A percentile compares a stretch with the other conserved stretches of the same genome.
Evolutionary conservation across 2,329 filamentous ascomycete genomes (phyloP).

Genomic region (Juglanconis oblonga): DNA sequence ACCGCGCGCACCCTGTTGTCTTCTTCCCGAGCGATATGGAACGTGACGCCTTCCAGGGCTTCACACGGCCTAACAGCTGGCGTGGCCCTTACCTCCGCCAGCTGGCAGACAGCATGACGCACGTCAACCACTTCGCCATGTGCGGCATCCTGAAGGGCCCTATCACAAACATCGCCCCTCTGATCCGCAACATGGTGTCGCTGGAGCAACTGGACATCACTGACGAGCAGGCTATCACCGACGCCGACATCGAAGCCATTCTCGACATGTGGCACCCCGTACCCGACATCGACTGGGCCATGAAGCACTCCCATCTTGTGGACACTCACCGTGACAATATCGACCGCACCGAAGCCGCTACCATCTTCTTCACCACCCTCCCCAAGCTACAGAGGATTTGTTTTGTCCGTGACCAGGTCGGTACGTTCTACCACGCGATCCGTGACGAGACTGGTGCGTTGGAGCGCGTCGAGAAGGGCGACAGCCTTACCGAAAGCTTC

Average conservation of each 20-base stretch:
- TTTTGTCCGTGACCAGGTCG: constrained; percentile 15
- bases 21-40: not conserved
- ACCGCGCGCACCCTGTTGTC: not conserved
- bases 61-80: not conserved
- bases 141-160: constrained; percentile 13
- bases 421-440: constrained; percentile 3
- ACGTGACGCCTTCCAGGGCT: not conserved
- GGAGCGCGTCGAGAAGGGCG: not conserved
- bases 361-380: constrained; percentile 6
- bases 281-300: constrained; percentile 9
- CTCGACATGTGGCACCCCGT: not conserved
- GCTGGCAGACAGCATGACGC: constrained; percentile 3
- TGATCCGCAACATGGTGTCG: constrained; percentile 2
- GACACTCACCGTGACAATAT: not conserved
- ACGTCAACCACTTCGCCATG: constrained; percentile 13
- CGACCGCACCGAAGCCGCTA: constrained; percentile 4
- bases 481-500: not conserved
- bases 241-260: not conserved
- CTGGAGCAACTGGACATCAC: constrained; percentile 17
- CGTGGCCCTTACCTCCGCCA: not conserved
- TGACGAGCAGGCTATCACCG: constrained; percentile 8
- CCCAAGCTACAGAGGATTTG: constrained; percentile 12
- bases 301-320: constrained; percentile 10
- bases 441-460: not conserved
- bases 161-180: not conserved